phyloP scores from a whole-genome alignment of 352 stramenopile species.

The Pythium folliculosum region DNA sequence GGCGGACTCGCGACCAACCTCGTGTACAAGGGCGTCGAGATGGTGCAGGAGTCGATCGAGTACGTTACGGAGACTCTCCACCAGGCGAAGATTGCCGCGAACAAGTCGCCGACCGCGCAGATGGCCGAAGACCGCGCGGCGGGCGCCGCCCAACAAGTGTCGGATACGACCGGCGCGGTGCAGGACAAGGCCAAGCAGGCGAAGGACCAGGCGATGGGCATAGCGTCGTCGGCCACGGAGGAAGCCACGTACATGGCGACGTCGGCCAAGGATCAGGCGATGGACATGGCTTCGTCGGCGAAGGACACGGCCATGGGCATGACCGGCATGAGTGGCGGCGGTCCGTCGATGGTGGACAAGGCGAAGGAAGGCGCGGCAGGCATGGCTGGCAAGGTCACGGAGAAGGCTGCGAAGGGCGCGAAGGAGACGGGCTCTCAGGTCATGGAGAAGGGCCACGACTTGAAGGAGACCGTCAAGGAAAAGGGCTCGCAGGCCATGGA shows the following conservation, averaged over 20 bases:
- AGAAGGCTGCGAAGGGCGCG: constrained; percentile 26
- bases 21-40: constrained; percentile 55
- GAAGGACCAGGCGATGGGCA: constrained; percentile 23
- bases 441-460: constrained; percentile 12
- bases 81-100: constrained; percentile 55
- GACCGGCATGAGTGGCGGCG: constrained; percentile 19
- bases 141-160: constrained; percentile 18
- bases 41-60: constrained; percentile 60
- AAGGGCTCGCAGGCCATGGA: constrained; percentile 14
- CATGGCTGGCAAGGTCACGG: constrained; percentile 23
- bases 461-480: constrained; percentile 22
- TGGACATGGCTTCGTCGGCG: constrained; percentile 27
- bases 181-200: constrained; percentile 28
- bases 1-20: constrained; percentile 57
- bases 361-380: constrained; percentile 23
- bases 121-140: constrained; percentile 36
- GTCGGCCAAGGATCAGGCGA: constrained; percentile 33
- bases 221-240: constrained; percentile 36
- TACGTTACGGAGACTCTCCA: constrained; percentile 69
- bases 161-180: constrained; percentile 21
- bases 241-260: constrained; percentile 17
- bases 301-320: constrained; percentile 29
- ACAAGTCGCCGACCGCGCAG: constrained; percentile 45
- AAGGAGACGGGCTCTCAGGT: constrained; percentile 23
- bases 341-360: constrained; percentile 21